Evolutionary conservation across 495 filamentous ascomycete genomes (phyloP), one percentile per base, ranked within the genome.

Genomic region (Hyaloscypha hepaticicola): DNA sequence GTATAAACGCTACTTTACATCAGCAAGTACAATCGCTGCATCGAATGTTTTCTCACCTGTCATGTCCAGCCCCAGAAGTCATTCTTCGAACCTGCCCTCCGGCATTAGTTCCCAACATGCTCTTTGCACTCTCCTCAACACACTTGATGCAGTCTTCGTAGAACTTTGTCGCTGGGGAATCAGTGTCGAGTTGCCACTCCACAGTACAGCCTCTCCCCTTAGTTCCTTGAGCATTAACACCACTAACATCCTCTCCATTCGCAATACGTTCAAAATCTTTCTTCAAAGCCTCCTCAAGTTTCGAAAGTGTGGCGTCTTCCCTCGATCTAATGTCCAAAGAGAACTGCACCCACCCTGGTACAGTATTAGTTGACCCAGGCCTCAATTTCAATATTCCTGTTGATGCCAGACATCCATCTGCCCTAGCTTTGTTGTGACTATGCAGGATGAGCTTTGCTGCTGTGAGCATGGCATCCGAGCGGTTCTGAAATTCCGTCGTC

Each of bases 331-430:
- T 82, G 67, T 95, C 91, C 16, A 93, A 80, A 12, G 81, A 85
- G 72, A 93, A 92, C 45, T 79, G 80, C 38, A 91, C 90, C 11
- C 74, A 70, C 0, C 88, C 88, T 0, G 90, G 89, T 3, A 93
- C 87, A 0, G 90, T 93, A 73, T 93, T 93, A 21, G 88, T 89
- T 63, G 80, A 85, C 7, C 88, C 87, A 0, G 88, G 88, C 38
- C 79, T 83, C 12, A 87, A 79, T 21, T 81, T 87, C 34, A 93
- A 69, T 55, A 93, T 90, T 0, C 89, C 90, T 2, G 89, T 90
- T 8, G 85, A 89, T 16, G 88, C 90, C 3, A 92, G 74, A 21
- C 83, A 87, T 4, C 78, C 77, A 57, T 82, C 66, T 49, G 76
- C 69, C 2, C 80, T 80, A 16, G 90, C 90, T 1, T 87, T 76